These are phyloP conservation scores for Penicillium pancosmium DNA, from an alignment of 495 filamentous ascomycete species.

Conservation along the genomic window DNA sequence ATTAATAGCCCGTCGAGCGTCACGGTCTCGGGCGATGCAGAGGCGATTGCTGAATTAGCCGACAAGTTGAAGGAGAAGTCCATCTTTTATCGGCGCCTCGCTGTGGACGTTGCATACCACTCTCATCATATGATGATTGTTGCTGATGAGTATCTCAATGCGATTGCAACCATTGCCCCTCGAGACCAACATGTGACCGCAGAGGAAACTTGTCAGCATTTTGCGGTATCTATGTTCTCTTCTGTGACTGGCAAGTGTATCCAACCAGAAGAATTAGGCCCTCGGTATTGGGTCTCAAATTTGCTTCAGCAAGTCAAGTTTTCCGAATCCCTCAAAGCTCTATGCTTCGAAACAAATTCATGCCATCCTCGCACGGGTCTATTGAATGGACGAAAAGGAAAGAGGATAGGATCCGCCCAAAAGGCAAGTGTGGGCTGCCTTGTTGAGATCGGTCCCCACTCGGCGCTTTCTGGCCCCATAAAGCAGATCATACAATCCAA, in stretches of 20 bases:
- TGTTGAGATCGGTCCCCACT: conserved; percentile 56
- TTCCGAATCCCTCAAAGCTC: conserved; percentile 27
- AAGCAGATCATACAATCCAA: conserved; percentile 30
- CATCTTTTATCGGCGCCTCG: conserved; percentile 14
- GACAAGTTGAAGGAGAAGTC: neutral
- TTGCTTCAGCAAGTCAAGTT: conserved; percentile 44
- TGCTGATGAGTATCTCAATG: conserved; percentile 24
- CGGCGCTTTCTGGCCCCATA: conserved; percentile 42
- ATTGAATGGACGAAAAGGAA: neutral
- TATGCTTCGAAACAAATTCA: conserved; percentile 25
- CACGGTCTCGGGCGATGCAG: conserved; percentile 38
- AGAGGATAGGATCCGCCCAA: conserved; percentile 7
- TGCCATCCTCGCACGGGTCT: neutral
- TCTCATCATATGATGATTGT: conserved; percentile 60
- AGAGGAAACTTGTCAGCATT: neutral
- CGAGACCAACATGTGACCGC: neutral
- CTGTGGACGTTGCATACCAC: conserved; percentile 65
- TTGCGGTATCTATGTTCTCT: conserved; percentile 34
- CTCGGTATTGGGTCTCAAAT: conserved; percentile 47
- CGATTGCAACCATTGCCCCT: neutral
- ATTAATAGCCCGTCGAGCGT: conserved; percentile 49
- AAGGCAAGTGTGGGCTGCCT: conserved; percentile 38
- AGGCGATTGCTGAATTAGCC: conserved; percentile 37
- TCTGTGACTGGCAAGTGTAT: conserved; percentile 38
- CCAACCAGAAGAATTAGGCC: conserved; percentile 16